A percentile compares a stretch with the other conserved stretches of the same genome.
Conservation (phyloP, 176 grass and related monocot species). For the Puya raimondii region DNA sequence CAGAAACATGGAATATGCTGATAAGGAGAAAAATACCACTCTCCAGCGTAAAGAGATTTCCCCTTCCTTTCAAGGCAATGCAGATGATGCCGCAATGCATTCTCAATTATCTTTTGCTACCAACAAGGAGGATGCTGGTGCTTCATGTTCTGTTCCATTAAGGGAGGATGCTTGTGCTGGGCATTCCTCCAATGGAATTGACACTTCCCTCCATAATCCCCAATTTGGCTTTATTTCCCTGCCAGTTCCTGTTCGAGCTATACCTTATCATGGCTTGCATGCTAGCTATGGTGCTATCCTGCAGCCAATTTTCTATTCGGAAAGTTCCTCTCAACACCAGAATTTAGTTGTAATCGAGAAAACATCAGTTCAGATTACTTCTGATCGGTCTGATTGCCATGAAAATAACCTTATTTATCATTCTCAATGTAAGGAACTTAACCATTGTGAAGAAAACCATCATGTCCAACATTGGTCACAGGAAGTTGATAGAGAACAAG, state of each 20-base stretch:
- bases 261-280: constrained; percentile 41
- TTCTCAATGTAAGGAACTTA: constrained; percentile 18
- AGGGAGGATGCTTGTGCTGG: constrained; percentile 40
- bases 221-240: constrained; percentile 67
- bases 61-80: constrained; percentile 23
- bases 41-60: constrained; percentile 21
- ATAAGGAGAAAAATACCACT: constrained; percentile 25
- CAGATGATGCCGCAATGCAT: constrained; percentile 20
- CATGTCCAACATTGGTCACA: constrained; percentile 30
- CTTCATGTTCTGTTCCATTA: constrained; percentile 30
- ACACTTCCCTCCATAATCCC: constrained; percentile 22
- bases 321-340: constrained; percentile 37
- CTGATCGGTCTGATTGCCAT: constrained; percentile 31
- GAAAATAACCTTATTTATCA: constrained; percentile 29
- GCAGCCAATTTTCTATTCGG: constrained; percentile 53
- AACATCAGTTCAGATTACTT: constrained; percentile 26
- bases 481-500: constrained; percentile 25
- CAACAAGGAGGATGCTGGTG: constrained; percentile 20
- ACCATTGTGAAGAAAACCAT: constrained; percentile 33
- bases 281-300: constrained; percentile 43
- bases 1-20: constrained; percentile 24
- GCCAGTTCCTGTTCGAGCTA: constrained; percentile 52
- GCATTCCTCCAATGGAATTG: constrained; percentile 35
- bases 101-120: constrained; percentile 20
- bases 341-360: constrained; percentile 32